Conservation (phyloP, 2,329 filamentous ascomycete genomes). For the Ascosphaera apis region DNA sequence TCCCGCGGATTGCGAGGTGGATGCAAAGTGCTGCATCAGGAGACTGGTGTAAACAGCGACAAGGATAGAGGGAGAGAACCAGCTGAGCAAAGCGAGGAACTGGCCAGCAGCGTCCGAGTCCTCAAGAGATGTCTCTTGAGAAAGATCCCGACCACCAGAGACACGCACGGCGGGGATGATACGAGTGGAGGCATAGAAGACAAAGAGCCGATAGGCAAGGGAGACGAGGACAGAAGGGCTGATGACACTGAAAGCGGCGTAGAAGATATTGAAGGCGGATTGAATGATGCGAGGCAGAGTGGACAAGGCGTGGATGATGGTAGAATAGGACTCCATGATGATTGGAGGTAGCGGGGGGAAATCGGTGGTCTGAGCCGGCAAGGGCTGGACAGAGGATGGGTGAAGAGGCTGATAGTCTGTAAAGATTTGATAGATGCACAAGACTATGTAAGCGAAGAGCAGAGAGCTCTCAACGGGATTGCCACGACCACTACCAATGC, state of each 20-base stretch:
- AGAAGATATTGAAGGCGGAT: constrained; percentile 64
- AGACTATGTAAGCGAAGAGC: constrained; percentile 90
- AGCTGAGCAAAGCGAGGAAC: constrained; percentile 62
- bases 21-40: constrained; percentile 83
- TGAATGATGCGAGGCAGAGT: constrained; percentile 64
- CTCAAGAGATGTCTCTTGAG: constrained; percentile 65
- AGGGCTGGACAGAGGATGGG: constrained; percentile 34
- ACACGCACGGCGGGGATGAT: constrained; percentile 89
- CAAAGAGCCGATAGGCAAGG: constrained; percentile 75
- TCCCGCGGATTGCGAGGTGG: constrained; percentile 35
- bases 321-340: constrained; percentile 96
- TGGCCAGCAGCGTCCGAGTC: constrained; percentile 65
- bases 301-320: constrained; percentile 60
- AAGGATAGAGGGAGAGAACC: constrained; percentile 84
- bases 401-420: constrained; percentile 81
- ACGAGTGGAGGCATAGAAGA: constrained; percentile 83
- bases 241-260: constrained; percentile 83
- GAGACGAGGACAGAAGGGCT: constrained; percentile 92
- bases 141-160: constrained; percentile 58
- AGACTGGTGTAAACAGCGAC: constrained; percentile 93
- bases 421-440: constrained; percentile 98
- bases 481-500: constrained; percentile 78
- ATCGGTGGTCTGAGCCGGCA: constrained; percentile 37
- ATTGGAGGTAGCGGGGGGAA: constrained; percentile 92
- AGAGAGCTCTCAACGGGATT: constrained; percentile 90